Base-by-base conservation (phyloP, 352 stramenopile species). In the Elongisporangium anandrum region DNA sequence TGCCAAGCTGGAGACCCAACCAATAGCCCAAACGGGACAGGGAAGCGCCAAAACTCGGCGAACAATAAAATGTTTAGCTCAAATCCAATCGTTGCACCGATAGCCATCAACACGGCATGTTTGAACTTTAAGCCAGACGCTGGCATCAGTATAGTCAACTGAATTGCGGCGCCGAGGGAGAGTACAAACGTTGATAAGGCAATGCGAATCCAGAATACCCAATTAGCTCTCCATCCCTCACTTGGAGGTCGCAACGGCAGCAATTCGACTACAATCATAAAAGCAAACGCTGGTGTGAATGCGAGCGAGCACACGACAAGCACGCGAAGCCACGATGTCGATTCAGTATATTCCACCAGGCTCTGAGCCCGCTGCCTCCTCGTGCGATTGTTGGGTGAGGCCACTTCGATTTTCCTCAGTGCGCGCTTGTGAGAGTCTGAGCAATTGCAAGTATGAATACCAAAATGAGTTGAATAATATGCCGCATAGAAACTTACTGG, bases 171-270 rank as follows among this genome's bases (percentile, higher is more conserved):
- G 2, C 20, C 38, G 20, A 57, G 21, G 7, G 34, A 54, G 2
- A 63, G 10, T 6, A 55, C 4, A 13, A 64, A 59, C 7, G 59
- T n/a, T 9, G 52, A 63, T 16, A 26, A 17, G 1, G 15, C 12
- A 16, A 59, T 22, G 20, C 61, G 50, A 50, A 63, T 63, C 61
- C 61, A 63, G 19, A 67, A 59, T 5, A 63, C 34, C 56, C 56
- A 58, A 26, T 67, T 67, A 1, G 41, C 19, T 8, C 51, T 49
- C 56, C 56, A 60, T 10, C 61, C 61, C 39, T 68, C 50, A 1
- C 26, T 48, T 20, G 57, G 56, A 19, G 22, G 22, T 45, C 21
- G 19, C 7, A 60, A 52, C 20, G 56, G 61, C 7, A 69, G 20
- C 21, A 54, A 69, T 51, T 69, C 58, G 21, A 69, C 13, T 22